Evolutionary conservation across 345 rosid genomes (phyloP), one percentile per base, ranked within the genome.

Genomic region (Diplotaxis tenuifolia): DNA sequence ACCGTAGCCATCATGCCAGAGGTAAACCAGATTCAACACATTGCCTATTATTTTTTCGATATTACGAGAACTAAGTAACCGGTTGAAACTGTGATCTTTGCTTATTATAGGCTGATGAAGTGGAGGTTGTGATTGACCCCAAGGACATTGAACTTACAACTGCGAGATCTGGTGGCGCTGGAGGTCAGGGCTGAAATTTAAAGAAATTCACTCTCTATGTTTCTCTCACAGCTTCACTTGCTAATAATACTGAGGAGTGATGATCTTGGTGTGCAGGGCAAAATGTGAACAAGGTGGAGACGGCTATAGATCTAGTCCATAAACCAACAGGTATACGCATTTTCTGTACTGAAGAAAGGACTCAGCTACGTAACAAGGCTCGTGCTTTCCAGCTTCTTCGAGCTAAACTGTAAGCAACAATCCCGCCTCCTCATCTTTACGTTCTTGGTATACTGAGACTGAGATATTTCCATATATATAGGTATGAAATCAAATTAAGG

Each of bases 1-100:
- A 91, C 97, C 32, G 96, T 91, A 55, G 99, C 99, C 58, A 89
- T 94, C 84, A 94, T 94, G 98, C 97, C 97, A 38, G 96, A 94
- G 96, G 97, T 91, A 9, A 52, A 55, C 70, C 62, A 62, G 58
- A 40, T 68, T 55, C 38, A 54, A 60, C 60, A 40, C 50, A 22
- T 57, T 59, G 5, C 50, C 21, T 55, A 2, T 38, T 12, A 3
- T 38, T 4, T 38, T 38, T 0, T 38, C 7, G 32, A 32, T 47
- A 20, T 58, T 21, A 27, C 45, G 67, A 72, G 29, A 34, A 18
- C 47, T 67, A 49, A 25, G 28, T 36, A 52, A 38, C 8, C 16
- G n/a, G 29, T 12, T 7, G 4, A 28, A 64, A 12, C 6, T 62
- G 56, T 71, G 28, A 32, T 14, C 72, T 14, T 40, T 47, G 40